Base-by-base conservation (phyloP, 257 asterid genomes). In the Capsicum baccatum region DNA sequence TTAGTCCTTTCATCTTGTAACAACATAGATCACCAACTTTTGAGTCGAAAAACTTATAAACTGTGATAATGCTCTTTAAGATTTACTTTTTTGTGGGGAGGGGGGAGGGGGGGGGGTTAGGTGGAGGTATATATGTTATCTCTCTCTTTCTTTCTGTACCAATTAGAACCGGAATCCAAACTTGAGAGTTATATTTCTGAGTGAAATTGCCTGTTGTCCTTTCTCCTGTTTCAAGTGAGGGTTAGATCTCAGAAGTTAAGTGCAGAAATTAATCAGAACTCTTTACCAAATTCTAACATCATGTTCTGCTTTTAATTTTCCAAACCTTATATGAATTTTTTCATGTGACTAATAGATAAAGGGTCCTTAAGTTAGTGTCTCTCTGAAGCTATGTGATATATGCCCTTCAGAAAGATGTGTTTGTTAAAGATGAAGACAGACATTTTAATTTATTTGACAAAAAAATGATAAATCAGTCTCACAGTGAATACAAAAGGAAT, bases 271-370 rank as follows among this genome's bases (percentile, higher is more conserved):
- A 14, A 52, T 26, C 63, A 54, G 64, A 47, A 52, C 44, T 76
- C 81, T 76, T 76, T 76, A 26, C 21, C 48, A 26, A 76, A 26
- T 33, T 54, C 82, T 78, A 11, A 78, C 66, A 78, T 54, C 82
- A 78, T 15, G 33, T 78, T 54, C 60, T 76, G 81, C 47, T 76
- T 52, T 76, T 76, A 76, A 52, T 70, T 76, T 19, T 52, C 11
- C 81, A 76, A 76, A 76, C 4, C 47, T 52, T 47, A 76, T 21
- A 50, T 50, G 60, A 21, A 52, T 26, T 52, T 76, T 54, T 1
- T 76, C 14, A 50, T 33, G 21, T 13, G 63, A 76, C 54, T 52
- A 52, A 48, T 52, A 52, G 81, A 62, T 73, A 73, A 76, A 76
- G 63, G 47, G 63, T 35, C 63, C 48, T 76, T 50, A 26, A 13